Percentiles rank a stretch among this genome's conserved stretches.
Evolutionary conservation across 2,329 filamentous ascomycete species (phyloP).

Genomic region (Xylariaceae sp.): DNA sequence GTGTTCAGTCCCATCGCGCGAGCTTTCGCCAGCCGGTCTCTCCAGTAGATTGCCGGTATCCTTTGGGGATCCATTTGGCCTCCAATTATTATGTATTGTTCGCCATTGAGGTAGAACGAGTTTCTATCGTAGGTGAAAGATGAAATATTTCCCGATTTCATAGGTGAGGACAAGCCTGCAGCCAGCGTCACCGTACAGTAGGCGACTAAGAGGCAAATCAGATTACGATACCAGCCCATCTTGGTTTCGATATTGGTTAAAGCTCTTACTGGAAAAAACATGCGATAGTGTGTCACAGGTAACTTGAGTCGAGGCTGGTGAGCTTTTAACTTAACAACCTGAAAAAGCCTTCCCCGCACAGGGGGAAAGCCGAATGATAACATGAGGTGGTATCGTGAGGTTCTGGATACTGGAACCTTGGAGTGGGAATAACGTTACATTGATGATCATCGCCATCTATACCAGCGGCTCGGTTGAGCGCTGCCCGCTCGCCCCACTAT

Average conservation of each 20-base stretch:
- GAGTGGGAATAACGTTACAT: conserved; percentile 1
- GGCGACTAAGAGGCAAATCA: background rate
- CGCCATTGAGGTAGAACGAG: conserved; percentile 36
- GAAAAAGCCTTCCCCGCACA: conserved; percentile 6
- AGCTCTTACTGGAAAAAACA: no score
- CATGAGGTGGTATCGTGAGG: conserved; percentile 6
- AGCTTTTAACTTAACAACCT: background rate
- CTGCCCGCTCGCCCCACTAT: conserved; percentile 3
- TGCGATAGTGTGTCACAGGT: no score
- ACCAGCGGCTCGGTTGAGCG: conserved; percentile 1
- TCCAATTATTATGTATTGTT: conserved; percentile 39
- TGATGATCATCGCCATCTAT: conserved; percentile 4
- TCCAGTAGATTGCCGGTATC: conserved; percentile 43
- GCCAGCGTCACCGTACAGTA: background rate
- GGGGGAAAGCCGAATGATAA: conserved; percentile 2
- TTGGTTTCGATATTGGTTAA: background rate
- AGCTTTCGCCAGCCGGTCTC: conserved; percentile 38
- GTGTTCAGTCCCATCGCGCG: conserved; percentile 46
- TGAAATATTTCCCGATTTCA: conserved; percentile 7
- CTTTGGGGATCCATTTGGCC: conserved; percentile 49
- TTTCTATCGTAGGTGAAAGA: conserved; percentile 35
- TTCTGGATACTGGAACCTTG: background rate
- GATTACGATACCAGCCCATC: background rate
- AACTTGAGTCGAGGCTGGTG: background rate
- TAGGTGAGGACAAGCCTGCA: conserved; percentile 2